Conservation (phyloP, 148 eudicot genomes). For the Dianthus caryophyllus region DNA sequence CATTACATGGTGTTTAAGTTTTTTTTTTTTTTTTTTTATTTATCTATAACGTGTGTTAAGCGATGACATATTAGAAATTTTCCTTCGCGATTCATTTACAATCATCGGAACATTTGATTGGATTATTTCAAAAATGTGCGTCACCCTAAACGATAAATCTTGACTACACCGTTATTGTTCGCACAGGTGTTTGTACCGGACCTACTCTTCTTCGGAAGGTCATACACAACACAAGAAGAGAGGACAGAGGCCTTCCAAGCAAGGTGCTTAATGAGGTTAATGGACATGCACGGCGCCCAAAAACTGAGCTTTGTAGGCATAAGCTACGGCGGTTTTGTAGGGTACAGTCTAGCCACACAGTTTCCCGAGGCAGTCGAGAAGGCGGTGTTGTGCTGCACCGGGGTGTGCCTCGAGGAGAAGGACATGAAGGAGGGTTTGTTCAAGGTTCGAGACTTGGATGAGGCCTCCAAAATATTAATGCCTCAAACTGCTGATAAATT, state of each 20-base stretch:
- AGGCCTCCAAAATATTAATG: conserved; percentile 55
- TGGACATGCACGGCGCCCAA: conserved; percentile 50
- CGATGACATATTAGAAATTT: no score
- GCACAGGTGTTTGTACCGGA: conserved; percentile 72
- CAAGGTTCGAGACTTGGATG: conserved; percentile 59
- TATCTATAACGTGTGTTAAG: no score
- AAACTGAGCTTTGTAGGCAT: conserved; percentile 66
- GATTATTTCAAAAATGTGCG: no score
- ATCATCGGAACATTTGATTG: no score
- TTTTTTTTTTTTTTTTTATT: no score
- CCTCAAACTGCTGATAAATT: conserved; percentile 73
- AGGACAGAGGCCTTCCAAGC: conserved; percentile 77
- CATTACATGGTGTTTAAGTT: no score
- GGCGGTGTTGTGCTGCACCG: conserved; percentile 70
- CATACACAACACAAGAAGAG: conserved; percentile 47
- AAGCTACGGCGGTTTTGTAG: conserved; percentile 93
- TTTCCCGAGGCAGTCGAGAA: conserved; percentile 71
- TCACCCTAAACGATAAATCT: no score
- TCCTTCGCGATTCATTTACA: no score
- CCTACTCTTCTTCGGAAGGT: conserved; percentile 75
- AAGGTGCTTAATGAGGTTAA: conserved; percentile 52
- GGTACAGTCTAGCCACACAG: conserved; percentile 70
- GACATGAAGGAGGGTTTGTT: conserved; percentile 69
- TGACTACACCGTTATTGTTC: no score
- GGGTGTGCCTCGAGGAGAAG: conserved; percentile 81